Evolutionary conservation across 805 yeast species (phyloP).

Genomic region (Blastobotrys chiropterorum): DNA sequence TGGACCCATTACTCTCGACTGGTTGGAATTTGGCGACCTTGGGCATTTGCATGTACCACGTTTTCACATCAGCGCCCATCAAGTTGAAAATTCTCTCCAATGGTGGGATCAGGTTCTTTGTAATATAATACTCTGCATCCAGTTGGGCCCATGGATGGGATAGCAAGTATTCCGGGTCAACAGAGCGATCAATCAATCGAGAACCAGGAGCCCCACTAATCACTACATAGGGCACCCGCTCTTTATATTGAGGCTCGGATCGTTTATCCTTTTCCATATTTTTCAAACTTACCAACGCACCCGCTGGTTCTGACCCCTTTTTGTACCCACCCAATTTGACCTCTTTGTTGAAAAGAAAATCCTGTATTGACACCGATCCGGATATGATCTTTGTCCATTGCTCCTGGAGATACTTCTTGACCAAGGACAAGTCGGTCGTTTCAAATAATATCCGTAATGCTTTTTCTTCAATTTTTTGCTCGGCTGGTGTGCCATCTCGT

Average conservation of each 20-base stretch:
- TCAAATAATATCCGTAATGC: conserved; percentile 64
- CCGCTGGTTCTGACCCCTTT: conserved; percentile 74
- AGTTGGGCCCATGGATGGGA: conserved; percentile 37
- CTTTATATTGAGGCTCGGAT: conserved; percentile 79
- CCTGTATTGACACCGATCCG: conserved; percentile 65
- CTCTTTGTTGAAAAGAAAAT: conserved; percentile 87
- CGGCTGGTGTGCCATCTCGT: conserved; percentile 92
- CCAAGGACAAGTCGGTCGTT: conserved; percentile 59
- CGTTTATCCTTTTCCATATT: conserved; percentile 59
- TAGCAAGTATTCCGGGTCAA: conserved; percentile 73
- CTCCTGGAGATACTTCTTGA: conserved; percentile 55
- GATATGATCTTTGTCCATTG: conserved; percentile 62
- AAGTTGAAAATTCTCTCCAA: conserved; percentile 75
- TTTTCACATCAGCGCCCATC: conserved; percentile 70
- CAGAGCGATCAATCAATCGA: conserved; percentile 67
- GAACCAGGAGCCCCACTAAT: conserved; percentile 49
- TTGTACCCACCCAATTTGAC: conserved; percentile 82
- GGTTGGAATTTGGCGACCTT: conserved; percentile 16
- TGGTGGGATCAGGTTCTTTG: conserved; percentile 82
- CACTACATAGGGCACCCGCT: conserved; percentile 84
- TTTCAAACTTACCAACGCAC: conserved; percentile 73
- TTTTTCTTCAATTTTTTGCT: conserved; percentile 72
- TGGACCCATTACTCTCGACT: background rate
- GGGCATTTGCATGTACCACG: conserved; percentile 75
- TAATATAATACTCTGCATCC: conserved; percentile 82